Base-by-base conservation (phyloP, 2,329 filamentous ascomycete species). In the Pseudogymnoascus sp. region DNA sequence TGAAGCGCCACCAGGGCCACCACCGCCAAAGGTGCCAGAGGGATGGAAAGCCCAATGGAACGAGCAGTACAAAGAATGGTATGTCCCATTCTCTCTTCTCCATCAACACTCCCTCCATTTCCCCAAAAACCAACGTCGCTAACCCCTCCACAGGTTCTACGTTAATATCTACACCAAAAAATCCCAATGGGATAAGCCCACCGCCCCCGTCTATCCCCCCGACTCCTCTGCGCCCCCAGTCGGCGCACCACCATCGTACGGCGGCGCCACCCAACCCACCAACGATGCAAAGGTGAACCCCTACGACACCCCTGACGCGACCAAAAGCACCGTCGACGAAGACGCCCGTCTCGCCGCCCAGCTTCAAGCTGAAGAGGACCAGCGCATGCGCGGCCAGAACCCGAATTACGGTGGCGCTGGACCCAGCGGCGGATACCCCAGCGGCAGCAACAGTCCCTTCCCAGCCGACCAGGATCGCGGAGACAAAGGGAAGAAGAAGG, bases 21-120 rank as follows among this genome's bases (percentile, higher is more conserved):
- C 84, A 28, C 83, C 83, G 12, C 83, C 81, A 12, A 76, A 76
- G 61, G 77, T 85, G 3, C 91, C 90, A 2, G 87, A 89, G 69
- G 91, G 91, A 68, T 97, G 90, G 89, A 86, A 89, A 70, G 88
- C 87, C 9, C 83, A 90, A 65, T 96, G 87, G 83, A 94, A 96
- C 74, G 85, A 88, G 0, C 86, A 94, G 70, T 96, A 96, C 78
- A 87, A 87, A 70, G 88, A 94, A 81, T 96, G 90, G 87, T 86
- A 71, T 66, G 76, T 66, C 59, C 6, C 50, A 41, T 47, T 6
- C n/a, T n/a, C 57, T 35, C 11, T 18, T 9, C 22, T 47, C 35
- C n/a, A n/a, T n/a, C n/a, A n/a, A n/a, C n/a, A n/a, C 58, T 59
- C 18, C 38, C 62, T 32, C 60, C 18, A 20, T 28, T 34, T 18